A percentile compares a stretch with the other conserved stretches of the same genome.
These are phyloP conservation scores for Acer saccharum DNA, from an alignment of 345 rosid genomes.

Conservation along the genomic window DNA sequence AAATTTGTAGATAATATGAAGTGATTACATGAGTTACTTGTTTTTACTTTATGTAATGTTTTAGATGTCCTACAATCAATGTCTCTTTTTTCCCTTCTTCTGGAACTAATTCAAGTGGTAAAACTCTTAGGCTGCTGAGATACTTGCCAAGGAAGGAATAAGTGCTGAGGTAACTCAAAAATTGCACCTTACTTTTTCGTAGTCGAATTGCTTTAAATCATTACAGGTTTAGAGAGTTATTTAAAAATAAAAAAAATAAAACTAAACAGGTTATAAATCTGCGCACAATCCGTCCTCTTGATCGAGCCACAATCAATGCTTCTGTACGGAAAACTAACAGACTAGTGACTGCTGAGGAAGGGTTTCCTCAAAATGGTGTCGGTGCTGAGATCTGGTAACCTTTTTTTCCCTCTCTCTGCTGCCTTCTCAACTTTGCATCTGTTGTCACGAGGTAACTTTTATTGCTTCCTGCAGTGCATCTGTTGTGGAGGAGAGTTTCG, in stretches of 20 bases:
- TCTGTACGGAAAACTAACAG: conserved; percentile 96
- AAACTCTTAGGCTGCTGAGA: conserved; percentile 70
- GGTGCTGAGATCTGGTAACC: conserved; percentile 90
- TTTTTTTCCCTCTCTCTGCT: background rate
- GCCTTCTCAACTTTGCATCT: background rate
- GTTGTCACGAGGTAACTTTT: background rate
- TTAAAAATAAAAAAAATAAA: background rate
- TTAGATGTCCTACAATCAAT: background rate
- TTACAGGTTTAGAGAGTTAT: background rate
- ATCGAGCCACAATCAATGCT: conserved; percentile 76
- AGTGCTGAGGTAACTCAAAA: conserved; percentile 74
- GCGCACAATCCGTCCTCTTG: conserved; percentile 85
- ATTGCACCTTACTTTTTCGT: background rate
- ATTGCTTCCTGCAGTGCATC: conserved; percentile 49
- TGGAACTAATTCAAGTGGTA: background rate
- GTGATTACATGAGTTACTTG: too few species aligned
- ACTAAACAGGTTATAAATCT: conserved; percentile 72
- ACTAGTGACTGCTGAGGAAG: conserved; percentile 94
- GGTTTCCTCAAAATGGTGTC: conserved; percentile 90
- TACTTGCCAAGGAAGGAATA: conserved; percentile 84
- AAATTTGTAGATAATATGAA: too few species aligned
- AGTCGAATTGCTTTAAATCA: conserved; percentile 1
- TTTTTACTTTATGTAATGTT: too few species aligned
- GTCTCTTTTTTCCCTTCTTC: background rate
- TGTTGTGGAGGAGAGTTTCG: conserved; percentile 87